A percentile compares a stretch with the other conserved stretches of the same genome.
These are phyloP conservation scores for Spergularia marina DNA, from an alignment of 148 eudicot genomes.

Conservation along the genomic window DNA sequence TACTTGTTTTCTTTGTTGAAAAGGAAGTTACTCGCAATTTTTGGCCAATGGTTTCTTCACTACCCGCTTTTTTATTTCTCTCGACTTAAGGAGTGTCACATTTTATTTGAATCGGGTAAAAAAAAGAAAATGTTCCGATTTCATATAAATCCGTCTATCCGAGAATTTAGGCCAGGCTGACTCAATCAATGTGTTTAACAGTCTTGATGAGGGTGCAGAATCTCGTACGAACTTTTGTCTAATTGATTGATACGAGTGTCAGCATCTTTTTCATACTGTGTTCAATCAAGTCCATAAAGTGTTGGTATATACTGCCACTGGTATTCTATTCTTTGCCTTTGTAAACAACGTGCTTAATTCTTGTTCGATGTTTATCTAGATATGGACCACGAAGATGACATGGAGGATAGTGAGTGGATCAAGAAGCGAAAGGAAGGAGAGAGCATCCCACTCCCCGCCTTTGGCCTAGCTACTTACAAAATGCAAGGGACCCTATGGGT, in stretches of 20 bases:
- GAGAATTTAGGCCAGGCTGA: too few relatives aligned
- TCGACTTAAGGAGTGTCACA: not conserved
- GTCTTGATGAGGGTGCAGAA: too few relatives aligned
- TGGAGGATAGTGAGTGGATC: slow-evolving; percentile 24
- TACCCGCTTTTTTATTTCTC: too few relatives aligned
- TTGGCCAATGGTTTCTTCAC: too few relatives aligned
- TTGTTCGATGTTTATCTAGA: slow-evolving; percentile 34
- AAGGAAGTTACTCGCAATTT: too few relatives aligned
- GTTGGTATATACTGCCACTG: not conserved
- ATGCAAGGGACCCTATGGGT: slow-evolving; percentile 86
- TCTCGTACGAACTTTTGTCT: too few relatives aligned
- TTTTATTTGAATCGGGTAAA: not conserved
- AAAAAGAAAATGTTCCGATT: too few relatives aligned
- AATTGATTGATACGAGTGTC: too few relatives aligned
- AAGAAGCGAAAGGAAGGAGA: slow-evolving; percentile 69
- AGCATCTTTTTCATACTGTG: too few relatives aligned
- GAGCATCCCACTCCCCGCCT: slow-evolving; percentile 66
- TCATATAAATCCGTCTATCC: too few relatives aligned
- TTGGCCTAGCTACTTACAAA: slow-evolving; percentile 88
- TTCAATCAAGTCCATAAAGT: not conserved
- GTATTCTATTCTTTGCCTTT: not conserved
- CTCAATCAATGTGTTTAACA: too few relatives aligned
- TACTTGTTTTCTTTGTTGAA: too few relatives aligned
- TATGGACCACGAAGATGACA: slow-evolving; percentile 62
- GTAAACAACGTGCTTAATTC: not conserved